These are phyloP conservation scores for Eucalyptus regnans DNA, from an alignment of 345 rosid genomes.

Conservation along the genomic window DNA sequence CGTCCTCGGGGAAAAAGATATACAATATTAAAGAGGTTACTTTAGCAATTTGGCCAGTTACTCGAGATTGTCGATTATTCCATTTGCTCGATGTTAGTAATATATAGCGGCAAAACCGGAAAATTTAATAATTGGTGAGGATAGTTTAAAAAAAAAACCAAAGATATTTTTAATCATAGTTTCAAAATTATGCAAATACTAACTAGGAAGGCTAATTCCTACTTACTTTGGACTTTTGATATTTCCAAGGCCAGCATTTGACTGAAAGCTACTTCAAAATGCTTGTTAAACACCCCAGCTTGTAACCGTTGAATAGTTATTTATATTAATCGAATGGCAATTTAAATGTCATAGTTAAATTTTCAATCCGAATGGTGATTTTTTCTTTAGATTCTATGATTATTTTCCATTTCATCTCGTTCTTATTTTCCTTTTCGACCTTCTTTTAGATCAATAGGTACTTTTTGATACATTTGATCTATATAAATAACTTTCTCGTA, in stretches of 20 bases:
- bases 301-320: background rate
- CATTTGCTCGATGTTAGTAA: no score
- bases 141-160: no score
- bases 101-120: no score
- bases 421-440: background rate
- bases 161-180: no score
- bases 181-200: no score
- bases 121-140: no score
- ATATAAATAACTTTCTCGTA: background rate
- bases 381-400: background rate
- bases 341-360: background rate
- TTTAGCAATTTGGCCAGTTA: no score
- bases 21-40: no score
- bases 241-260: rapidly evolving
- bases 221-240: rapidly evolving
- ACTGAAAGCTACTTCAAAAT: no score
- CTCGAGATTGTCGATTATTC: no score
- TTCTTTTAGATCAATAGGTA: background rate
- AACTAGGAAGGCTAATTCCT: rapidly evolving
- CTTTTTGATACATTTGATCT: background rate
- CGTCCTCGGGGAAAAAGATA: rapidly evolving
- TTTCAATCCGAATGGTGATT: background rate
- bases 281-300: background rate
- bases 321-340: background rate
- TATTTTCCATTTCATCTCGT: background rate